Base-by-base conservation (phyloP, 2,329 filamentous ascomycete genomes). In the Nannizziopsis barbatae region DNA sequence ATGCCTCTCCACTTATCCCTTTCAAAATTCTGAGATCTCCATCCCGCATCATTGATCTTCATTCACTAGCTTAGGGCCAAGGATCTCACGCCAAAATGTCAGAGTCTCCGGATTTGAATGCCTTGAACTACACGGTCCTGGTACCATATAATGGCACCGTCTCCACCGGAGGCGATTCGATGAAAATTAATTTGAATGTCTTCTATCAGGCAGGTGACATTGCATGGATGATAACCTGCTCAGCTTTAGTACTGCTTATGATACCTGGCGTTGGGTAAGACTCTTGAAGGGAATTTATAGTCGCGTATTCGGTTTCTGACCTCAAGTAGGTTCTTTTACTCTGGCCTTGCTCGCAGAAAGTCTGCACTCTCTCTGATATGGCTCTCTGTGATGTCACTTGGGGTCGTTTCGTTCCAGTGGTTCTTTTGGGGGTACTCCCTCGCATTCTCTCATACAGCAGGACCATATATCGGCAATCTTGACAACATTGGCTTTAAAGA, bases 181-280 rank as follows among this genome's bases (percentile, higher is more conserved):
- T 77, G 50, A 66, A 67, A 1, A 67, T 81, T 53, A 76, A 90
- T 65, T 73, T 89, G 55, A 90, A 90, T 66, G 68, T 85, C 56
- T 87, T 79, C 67, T 90, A 89, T 68, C 56, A 90, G 82, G 76
- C 81, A 51, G 88, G 87, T 61, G 80, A 94, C 69, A 80, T 94
- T 60, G 79, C 83, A 50, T 95, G 86, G 82, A 78, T 94, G 62
- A 73, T 88, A 59, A 79, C 80, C 46, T 80, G 79, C 31, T 77
- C 86, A 2, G 86, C 84, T 12, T 78, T 94, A 42, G 87, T 94
- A 50, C 73, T 94, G 57, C 80, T 94, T 62, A 94, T 94, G 87
- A 87, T 94, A 65, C 88, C 88, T 33, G 88, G 88, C 50, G 87
- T 94, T 61, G 88, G 77, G 75, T 79, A 68, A 55, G 66, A 47